Evolutionary conservation across 129 eudicot genomes (phyloP).

Genomic region (Artemisia annua): DNA sequence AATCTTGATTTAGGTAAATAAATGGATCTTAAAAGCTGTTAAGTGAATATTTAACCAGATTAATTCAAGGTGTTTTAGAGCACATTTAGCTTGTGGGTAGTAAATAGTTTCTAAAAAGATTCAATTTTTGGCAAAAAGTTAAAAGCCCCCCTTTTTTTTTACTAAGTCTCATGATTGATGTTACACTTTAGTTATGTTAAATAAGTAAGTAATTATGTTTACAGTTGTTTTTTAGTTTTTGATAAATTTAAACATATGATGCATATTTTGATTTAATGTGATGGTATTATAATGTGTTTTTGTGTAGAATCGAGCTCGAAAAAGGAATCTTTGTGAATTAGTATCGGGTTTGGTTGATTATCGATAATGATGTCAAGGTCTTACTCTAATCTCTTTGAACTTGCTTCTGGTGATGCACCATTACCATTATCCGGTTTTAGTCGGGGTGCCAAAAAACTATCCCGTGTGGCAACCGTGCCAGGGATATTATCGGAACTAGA

Average conservation of each 20-base stretch:
- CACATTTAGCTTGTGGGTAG: slow-evolving; percentile 11
- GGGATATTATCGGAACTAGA: slow-evolving; percentile 80
- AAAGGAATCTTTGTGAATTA: slow-evolving; percentile 13
- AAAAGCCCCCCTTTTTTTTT: no score
- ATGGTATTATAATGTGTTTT: slow-evolving; percentile 16
- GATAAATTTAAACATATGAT: slow-evolving; percentile 10
- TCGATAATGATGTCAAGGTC: slow-evolving; percentile 81
- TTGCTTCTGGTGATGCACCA: slow-evolving; percentile 73
- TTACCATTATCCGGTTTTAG: slow-evolving; percentile 44
- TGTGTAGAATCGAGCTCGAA: slow-evolving; percentile 26
- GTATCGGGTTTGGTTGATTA: not conserved
- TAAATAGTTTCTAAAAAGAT: not conserved
- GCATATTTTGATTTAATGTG: slow-evolving; percentile 6
- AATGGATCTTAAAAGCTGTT: slow-evolving; percentile 5
- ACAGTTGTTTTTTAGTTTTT: not conserved
- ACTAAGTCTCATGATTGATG: slow-evolving; percentile 13
- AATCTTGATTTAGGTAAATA: slow-evolving; percentile 23
- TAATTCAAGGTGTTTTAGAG: not conserved
- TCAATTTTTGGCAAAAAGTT: no score
- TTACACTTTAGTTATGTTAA: not conserved
- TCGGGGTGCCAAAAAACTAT: slow-evolving; percentile 57
- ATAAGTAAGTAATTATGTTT: not conserved
- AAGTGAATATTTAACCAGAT: not conserved
- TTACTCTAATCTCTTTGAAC: slow-evolving; percentile 78
- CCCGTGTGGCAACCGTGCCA: slow-evolving; percentile 80